phyloP scores from a whole-genome alignment of 495 filamentous ascomycete species.

The Podospora pseudocomata region DNA sequence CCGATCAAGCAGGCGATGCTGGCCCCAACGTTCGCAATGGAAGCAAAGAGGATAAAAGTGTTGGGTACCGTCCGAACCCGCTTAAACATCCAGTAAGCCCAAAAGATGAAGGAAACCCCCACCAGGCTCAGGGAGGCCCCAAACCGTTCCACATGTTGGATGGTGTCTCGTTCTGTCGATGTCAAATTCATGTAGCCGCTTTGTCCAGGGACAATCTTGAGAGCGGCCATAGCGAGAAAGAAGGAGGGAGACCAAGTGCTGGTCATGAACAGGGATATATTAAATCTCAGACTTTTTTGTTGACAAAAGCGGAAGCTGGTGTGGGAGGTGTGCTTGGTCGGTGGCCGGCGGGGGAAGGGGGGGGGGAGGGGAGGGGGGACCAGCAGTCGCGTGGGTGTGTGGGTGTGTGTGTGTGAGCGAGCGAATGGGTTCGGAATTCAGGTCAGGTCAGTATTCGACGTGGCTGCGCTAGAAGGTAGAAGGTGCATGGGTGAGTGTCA shows the following conservation, averaged over 20 bases:
- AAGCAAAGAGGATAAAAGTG: constrained; percentile 76
- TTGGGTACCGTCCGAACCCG: constrained; percentile 74
- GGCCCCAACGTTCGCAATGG: constrained; percentile 74
- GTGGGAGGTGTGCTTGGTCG: neutral
- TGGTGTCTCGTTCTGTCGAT: constrained; percentile 26
- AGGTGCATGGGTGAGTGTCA: neutral
- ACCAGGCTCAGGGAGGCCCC: constrained; percentile 60
- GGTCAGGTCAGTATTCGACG: constrained; percentile 3
- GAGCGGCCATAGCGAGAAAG: constrained; percentile 19
- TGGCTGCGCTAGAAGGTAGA: neutral
- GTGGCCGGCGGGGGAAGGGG: neutral
- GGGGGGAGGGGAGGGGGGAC: neutral
- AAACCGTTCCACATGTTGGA: constrained; percentile 43
- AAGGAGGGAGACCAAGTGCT: constrained; percentile 2
- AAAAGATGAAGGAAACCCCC: constrained; percentile 65
- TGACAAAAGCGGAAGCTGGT: constrained; percentile 10
- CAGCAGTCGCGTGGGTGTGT: too few relatives aligned
- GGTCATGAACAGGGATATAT: constrained; percentile 18
- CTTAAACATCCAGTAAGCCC: constrained; percentile 59
- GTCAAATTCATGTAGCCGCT: constrained; percentile 36
- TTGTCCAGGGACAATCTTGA: constrained; percentile 18
- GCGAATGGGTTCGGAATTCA: neutral
- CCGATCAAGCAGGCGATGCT: constrained; percentile 74
- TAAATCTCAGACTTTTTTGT: constrained; percentile 9
- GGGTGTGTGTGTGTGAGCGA: neutral